phyloP scores from a whole-genome alignment of 208 protist genomes.

The Kentomonas sorsogonicus region DNA sequence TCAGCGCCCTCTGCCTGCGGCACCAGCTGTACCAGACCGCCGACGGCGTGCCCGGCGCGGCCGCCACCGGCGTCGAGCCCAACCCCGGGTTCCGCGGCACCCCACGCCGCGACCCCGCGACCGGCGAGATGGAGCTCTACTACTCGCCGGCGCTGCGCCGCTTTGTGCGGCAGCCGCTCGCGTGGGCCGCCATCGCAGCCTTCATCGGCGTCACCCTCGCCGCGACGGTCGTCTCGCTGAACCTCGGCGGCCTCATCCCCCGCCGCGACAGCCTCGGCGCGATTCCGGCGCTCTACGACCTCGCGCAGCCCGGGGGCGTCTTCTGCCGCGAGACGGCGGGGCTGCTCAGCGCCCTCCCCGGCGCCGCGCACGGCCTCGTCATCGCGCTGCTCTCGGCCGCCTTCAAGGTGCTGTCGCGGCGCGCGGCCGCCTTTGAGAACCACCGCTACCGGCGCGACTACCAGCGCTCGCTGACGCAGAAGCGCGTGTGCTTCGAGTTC shows the following conservation, averaged over 20 bases:
- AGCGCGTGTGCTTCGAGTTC: conserved; percentile 62
- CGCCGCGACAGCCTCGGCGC: conserved; percentile 15
- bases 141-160: conserved; percentile 45
- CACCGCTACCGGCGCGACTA: conserved; percentile 47
- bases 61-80: neutral
- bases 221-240: conserved; percentile 48
- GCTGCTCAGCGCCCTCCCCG: conserved; percentile 25
- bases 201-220: conserved; percentile 33
- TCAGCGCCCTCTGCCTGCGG: conserved; percentile 25
- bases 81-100: neutral
- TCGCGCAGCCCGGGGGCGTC: conserved; percentile 32
- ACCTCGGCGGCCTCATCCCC: conserved; percentile 39
- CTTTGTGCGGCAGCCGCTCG: conserved; percentile 30
- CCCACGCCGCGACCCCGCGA: conserved; percentile 26
- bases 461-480: conserved; percentile 50
- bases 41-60: neutral
- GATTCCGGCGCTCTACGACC: conserved; percentile 21
- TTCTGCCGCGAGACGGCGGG: conserved; percentile 32
- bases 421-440: conserved; percentile 63
- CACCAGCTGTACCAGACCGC: conserved; percentile 27
- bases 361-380: conserved; percentile 29
- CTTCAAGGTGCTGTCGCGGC: conserved; percentile 44
- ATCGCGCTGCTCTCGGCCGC: conserved; percentile 30
- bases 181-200: conserved; percentile 24
- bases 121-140: conserved; percentile 26